Percentiles rank a stretch among this genome's conserved stretches.
Conservation (phyloP, 148 eudicot genomes). For the Chenopodium quinoa region DNA sequence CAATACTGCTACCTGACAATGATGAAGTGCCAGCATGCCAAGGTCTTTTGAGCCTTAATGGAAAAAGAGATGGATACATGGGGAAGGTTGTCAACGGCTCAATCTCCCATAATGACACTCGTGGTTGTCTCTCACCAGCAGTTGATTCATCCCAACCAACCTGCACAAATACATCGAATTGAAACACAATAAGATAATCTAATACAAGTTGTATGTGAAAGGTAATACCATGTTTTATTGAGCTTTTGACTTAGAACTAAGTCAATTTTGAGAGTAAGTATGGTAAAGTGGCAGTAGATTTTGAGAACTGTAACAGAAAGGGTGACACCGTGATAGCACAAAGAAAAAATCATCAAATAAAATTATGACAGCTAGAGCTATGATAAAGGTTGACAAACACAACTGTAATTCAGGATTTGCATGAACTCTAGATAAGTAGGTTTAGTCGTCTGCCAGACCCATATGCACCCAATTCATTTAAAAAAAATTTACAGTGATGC, state of each 20-base stretch:
- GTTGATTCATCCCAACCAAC: constrained; percentile 99
- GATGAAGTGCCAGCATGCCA: constrained; percentile 96
- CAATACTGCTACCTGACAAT: constrained; percentile 54
- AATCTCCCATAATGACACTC: constrained; percentile 96
- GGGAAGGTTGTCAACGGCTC: constrained; percentile 98
- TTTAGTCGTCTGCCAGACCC: not conserved
- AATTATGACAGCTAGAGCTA: not conserved
- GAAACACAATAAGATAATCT: constrained; percentile 10
- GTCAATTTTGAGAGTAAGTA: not conserved
- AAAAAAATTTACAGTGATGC: too few species aligned
- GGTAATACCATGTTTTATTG: not conserved
- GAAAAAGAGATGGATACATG: constrained; percentile 95
- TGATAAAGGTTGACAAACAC: not conserved
- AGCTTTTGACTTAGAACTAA: not conserved
- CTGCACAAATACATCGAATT: constrained; percentile 34
- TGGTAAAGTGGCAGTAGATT: not conserved
- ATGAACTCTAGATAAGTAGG: not conserved
- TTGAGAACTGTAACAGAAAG: not conserved
- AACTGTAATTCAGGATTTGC: not conserved
- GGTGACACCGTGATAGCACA: not conserved
- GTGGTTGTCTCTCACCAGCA: constrained; percentile 96
- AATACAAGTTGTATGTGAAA: not conserved
- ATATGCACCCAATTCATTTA: not conserved
- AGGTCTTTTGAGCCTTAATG: constrained; percentile 86
- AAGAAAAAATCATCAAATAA: not conserved